Percentiles rank a stretch among this genome's conserved stretches.
These are phyloP conservation scores for Lachnellula arida DNA, from an alignment of 2,329 filamentous ascomycete genomes.

Conservation along the genomic window DNA sequence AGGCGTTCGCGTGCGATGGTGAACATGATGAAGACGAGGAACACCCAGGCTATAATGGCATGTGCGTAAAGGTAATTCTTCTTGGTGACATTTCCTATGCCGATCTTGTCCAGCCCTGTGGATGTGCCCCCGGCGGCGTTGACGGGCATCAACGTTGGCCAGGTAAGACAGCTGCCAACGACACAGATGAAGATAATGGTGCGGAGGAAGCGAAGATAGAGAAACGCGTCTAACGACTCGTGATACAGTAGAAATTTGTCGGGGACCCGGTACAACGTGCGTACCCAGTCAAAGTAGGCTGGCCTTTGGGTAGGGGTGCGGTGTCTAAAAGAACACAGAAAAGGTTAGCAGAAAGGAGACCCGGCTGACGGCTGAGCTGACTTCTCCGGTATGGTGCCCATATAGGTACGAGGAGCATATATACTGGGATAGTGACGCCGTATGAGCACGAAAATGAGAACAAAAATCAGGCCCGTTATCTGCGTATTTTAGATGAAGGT, in stretches of 20 bases:
- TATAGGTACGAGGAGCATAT: neutral
- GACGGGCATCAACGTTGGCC: neutral
- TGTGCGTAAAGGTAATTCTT: neutral
- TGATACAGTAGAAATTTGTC: neutral
- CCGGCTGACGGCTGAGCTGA: neutral
- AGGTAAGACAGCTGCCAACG: neutral
- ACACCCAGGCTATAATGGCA: neutral
- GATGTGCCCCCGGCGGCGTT: neutral
- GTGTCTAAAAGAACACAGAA: neutral
- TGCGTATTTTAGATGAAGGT: neutral
- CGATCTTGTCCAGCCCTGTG: neutral
- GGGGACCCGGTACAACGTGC: neutral
- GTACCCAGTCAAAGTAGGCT: neutral
- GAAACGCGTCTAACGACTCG: neutral
- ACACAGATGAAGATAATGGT: neutral
- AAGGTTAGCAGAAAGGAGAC: neutral
- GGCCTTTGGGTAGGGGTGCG: neutral
- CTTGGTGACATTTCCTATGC: neutral
- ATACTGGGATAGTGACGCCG: neutral
- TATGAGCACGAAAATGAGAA: neutral
- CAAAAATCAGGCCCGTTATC: neutral
- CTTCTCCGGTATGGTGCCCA: neutral
- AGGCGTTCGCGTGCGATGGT: neutral
- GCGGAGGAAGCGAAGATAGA: neutral
- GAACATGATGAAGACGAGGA: neutral